Conservation (phyloP, 2,329 filamentous ascomycete species). For the Rhexocercosporidium sp. region DNA sequence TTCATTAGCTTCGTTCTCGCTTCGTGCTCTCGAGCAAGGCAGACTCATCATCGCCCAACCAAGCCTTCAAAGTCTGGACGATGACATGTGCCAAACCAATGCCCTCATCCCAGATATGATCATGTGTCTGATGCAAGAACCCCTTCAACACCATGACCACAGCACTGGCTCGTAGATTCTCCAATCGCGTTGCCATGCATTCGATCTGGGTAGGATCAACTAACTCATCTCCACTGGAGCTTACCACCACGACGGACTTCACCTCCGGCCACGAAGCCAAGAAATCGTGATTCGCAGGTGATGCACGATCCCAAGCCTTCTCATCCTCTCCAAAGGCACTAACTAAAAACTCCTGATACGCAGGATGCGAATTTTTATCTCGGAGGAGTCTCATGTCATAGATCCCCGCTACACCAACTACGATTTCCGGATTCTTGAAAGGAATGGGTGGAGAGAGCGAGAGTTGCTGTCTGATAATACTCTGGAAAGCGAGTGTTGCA, state of each 20-base stretch:
- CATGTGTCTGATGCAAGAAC: constrained; percentile 3
- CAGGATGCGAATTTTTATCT: constrained; percentile 27
- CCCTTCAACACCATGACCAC: background rate
- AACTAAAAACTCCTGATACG: constrained; percentile 31
- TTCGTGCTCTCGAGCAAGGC: background rate
- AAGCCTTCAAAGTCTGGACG: background rate
- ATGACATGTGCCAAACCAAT: constrained; percentile 11
- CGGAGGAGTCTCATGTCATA: constrained; percentile 58
- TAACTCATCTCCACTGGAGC: constrained; percentile 51
- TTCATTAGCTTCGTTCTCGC: background rate
- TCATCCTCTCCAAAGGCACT: constrained; percentile 55
- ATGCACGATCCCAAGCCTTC: constrained; percentile 54
- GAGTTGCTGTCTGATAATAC: constrained; percentile 27
- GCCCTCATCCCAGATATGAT: constrained; percentile 12
- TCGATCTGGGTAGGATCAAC: constrained; percentile 38
- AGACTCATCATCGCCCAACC: background rate
- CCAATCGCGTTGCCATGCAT: constrained; percentile 19
- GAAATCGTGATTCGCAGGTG: constrained; percentile 21
- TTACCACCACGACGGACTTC: constrained; percentile 27
- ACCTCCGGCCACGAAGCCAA: constrained; percentile 17
- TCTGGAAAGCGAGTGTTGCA: constrained; percentile 67
- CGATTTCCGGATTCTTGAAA: constrained; percentile 49
- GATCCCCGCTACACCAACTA: constrained; percentile 68
- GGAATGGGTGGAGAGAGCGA: background rate
- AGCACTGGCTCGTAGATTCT: background rate